phyloP scores from a whole-genome alignment of 148 eudicot species.

The Silene latifolia region DNA sequence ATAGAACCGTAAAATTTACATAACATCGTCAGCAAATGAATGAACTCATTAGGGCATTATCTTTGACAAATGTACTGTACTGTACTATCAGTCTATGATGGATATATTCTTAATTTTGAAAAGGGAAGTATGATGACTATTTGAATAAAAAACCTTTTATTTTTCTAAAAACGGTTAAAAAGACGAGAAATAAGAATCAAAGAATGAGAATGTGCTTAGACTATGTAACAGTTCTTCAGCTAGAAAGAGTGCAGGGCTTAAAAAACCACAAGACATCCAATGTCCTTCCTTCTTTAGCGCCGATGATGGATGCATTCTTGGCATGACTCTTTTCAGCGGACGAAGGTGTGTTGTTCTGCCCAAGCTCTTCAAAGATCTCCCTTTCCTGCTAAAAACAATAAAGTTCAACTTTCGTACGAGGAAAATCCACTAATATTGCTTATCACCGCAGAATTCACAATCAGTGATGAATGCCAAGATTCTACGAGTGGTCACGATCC shows the following conservation, averaged over 20 bases:
- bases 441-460: no score
- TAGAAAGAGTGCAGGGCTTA: constrained; percentile 82
- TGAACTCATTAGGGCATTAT: not conserved
- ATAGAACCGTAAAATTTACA: not conserved
- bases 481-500: no score
- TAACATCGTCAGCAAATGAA: not conserved
- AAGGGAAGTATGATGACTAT: not conserved
- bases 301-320: constrained; percentile 30
- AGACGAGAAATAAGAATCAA: not conserved
- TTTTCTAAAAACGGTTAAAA: no score
- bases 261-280: constrained; percentile 92
- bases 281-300: constrained; percentile 48
- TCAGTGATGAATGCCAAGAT: no score
- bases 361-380: constrained; percentile 53
- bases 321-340: constrained; percentile 25
- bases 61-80: no score
- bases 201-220: constrained; percentile 7
- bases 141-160: not conserved
- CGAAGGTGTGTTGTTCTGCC: constrained; percentile 28
- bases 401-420: not conserved
- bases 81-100: no score
- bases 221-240: not conserved
- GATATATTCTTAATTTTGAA: not conserved
- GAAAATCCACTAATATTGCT: not conserved
- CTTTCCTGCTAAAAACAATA: constrained; percentile 39